Conservation (phyloP, 2,329 filamentous ascomycete species). For the Colletotrichum horii region DNA sequence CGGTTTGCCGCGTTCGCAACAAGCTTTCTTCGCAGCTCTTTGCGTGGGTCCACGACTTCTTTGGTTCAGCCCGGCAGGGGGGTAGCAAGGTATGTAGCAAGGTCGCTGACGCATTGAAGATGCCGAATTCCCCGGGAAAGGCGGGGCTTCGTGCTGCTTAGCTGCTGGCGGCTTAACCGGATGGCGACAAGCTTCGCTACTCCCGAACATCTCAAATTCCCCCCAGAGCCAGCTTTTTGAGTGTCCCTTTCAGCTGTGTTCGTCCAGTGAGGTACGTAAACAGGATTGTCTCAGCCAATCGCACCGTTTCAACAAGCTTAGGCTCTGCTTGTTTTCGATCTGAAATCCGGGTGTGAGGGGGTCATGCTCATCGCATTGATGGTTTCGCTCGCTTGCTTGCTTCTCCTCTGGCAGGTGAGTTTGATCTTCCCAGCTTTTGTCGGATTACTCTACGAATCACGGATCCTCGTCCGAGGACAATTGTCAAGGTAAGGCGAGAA, state of each 20-base stretch:
- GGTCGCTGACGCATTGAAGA: constrained; percentile 4
- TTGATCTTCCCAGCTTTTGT: not conserved
- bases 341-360: not conserved
- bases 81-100: not conserved
- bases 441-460: not conserved
- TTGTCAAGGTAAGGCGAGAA: not conserved
- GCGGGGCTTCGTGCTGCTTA: not conserved
- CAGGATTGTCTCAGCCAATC: not conserved
- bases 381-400: not conserved
- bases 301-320: not conserved
- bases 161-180: not conserved
- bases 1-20: constrained; percentile 7
- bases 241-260: not conserved
- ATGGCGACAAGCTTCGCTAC: not conserved
- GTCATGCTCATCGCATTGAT: not conserved
- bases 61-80: constrained; percentile 14
- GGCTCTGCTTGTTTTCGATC: not conserved
- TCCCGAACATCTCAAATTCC: not conserved
- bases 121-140: constrained; percentile 8
- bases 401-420: not conserved
- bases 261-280: constrained; percentile 1
- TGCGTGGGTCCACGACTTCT: not conserved
- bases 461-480: not conserved
- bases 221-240: not conserved
- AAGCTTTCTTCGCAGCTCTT: constrained; percentile 8